phyloP scores from a whole-genome alignment of 176 grass and related monocot species.

The Raddia guianensis region DNA sequence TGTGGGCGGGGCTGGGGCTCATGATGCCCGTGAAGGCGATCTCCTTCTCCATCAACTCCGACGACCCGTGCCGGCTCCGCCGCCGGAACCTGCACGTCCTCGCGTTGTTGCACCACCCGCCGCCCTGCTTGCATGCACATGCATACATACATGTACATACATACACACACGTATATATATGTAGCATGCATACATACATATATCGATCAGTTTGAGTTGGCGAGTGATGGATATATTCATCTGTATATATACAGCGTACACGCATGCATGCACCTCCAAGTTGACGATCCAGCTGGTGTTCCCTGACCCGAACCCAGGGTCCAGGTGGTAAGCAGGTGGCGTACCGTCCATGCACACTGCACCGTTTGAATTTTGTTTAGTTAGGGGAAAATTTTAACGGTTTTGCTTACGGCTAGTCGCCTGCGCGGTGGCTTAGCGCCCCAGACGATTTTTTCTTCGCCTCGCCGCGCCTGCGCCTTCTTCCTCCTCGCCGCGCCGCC shows the following conservation, averaged over 20 bases:
- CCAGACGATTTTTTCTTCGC: too few relatives aligned
- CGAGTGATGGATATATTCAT: too few relatives aligned
- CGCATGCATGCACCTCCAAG: slow-evolving; percentile 53
- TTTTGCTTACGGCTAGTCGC: too few relatives aligned
- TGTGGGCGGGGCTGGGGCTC: slow-evolving; percentile 58
- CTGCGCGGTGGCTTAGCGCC: too few relatives aligned
- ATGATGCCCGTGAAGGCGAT: slow-evolving; percentile 73
- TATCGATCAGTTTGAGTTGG: not conserved
- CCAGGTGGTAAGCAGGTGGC: slow-evolving; percentile 68
- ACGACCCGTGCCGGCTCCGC: slow-evolving; percentile 60
- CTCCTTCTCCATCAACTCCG: slow-evolving; percentile 61
- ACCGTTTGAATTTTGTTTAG: not conserved
- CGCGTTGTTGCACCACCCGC: slow-evolving; percentile 82
- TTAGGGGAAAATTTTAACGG: too few relatives aligned
- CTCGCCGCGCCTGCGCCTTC: too few relatives aligned
- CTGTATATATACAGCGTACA: not conserved
- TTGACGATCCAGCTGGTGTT: slow-evolving; percentile 73
- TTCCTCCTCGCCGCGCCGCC: too few relatives aligned
- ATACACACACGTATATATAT: too few relatives aligned
- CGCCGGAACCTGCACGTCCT: slow-evolving; percentile 59
- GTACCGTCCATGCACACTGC: slow-evolving; percentile 92
- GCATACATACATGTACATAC: too few relatives aligned
- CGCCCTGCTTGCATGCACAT: slow-evolving; percentile 45
- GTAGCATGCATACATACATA: not conserved
- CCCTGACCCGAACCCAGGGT: slow-evolving; percentile 60